Percentiles rank a stretch among this genome's conserved stretches.
phyloP scores from a whole-genome alignment of 371 early-diverging fungal genomes.

The Circinella minor region DNA sequence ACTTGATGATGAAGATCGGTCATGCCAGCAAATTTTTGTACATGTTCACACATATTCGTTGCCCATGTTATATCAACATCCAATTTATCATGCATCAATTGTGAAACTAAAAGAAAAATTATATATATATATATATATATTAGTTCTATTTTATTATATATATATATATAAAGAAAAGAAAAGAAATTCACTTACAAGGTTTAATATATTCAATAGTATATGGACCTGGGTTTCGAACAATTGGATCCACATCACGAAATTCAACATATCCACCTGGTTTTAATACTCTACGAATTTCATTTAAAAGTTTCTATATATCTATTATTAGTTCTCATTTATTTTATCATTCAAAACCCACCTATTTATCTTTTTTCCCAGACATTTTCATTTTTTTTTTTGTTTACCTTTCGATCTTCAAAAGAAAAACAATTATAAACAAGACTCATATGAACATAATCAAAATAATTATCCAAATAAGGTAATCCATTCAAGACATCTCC shows the following conservation, averaged over 20 bases:
- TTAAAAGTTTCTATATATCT: constrained; percentile 1
- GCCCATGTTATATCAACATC: constrained; percentile 36
- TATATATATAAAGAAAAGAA: neutral
- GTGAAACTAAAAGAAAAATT: constrained; percentile 16
- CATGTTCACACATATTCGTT: constrained; percentile 21
- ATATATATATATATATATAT: too few species aligned
- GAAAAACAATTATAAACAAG: constrained; percentile 47
- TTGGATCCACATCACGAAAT: constrained; percentile 56
- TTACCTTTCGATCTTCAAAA: constrained; percentile 37
- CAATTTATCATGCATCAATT: constrained; percentile 20
- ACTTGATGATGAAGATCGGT: constrained; percentile 39
- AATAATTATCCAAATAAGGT: constrained; percentile 55
- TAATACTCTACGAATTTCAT: constrained; percentile 36
- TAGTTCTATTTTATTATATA: too few species aligned
- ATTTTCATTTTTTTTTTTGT: too few species aligned
- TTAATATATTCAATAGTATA: constrained; percentile 25
- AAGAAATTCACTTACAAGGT: constrained; percentile 25
- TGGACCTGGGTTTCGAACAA: constrained; percentile 50
- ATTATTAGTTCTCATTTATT: too few species aligned
- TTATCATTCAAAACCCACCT: too few species aligned
- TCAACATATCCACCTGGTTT: constrained; percentile 66
- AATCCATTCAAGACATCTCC: constrained; percentile 54
- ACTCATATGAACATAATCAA: constrained; percentile 64
- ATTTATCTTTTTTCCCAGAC: too few species aligned
- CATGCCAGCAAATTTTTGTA: constrained; percentile 27